Evolutionary conservation across 2,329 filamentous ascomycete species (phyloP).

Genomic region (Fusarium decemcellulare): DNA sequence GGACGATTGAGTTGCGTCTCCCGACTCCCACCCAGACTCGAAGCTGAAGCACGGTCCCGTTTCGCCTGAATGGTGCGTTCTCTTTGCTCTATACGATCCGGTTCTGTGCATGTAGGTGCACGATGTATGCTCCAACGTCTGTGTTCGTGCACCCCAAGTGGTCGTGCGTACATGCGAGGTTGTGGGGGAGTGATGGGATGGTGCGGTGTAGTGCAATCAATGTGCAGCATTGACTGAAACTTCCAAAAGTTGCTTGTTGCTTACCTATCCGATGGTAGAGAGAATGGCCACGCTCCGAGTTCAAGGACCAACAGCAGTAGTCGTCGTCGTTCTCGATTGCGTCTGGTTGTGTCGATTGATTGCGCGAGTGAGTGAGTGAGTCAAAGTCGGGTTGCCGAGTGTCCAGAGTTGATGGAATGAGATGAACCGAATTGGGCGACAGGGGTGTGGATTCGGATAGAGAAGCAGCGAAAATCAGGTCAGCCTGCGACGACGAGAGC

Average conservation of each 20-base stretch:
- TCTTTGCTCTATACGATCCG: conserved; percentile 31
- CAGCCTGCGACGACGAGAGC: conserved; percentile 17
- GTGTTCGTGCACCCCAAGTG: conserved; percentile 23
- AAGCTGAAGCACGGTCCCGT: conserved; percentile 17
- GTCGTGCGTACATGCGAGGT: conserved; percentile 31
- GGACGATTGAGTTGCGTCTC: conserved; percentile 3
- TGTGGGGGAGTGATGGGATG: conserved; percentile 32
- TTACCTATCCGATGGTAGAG: conserved; percentile 11
- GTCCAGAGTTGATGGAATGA: conserved; percentile 36
- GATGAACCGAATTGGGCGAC: conserved; percentile 19
- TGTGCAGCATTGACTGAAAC: conserved; percentile 18
- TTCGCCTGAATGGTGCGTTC: conserved; percentile 33
- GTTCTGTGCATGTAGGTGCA: conserved; percentile 20
- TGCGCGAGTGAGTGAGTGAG: conserved; percentile 5
- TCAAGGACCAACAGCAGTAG: conserved; percentile 16
- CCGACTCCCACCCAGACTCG: conserved; percentile 12
- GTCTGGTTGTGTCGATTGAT: conserved; percentile 21
- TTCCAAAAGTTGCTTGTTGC: conserved; percentile 28
- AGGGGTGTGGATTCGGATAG: conserved; percentile 7
- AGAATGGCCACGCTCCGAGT: conserved; percentile 1
- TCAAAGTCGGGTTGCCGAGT: conserved; percentile 26
- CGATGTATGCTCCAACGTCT: conserved; percentile 20
- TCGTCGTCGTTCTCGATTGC: conserved; percentile 19
- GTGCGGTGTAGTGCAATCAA: conserved; percentile 29
- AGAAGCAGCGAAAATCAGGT: conserved; percentile 15